Conservation (phyloP, 371 early-diverging fungal genomes). For the Saksenaea vasiformis region DNA sequence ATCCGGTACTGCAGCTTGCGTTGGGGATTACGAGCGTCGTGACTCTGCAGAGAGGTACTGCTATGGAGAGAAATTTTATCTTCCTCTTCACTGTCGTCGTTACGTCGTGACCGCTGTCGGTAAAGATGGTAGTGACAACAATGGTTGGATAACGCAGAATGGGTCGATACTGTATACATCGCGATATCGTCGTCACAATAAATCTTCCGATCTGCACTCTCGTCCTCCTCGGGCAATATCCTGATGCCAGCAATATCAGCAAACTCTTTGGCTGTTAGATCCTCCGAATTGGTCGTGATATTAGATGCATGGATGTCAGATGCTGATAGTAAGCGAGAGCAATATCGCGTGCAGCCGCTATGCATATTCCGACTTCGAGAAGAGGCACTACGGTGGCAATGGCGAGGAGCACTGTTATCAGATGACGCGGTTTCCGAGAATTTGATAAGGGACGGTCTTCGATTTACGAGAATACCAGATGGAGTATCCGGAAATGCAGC, state of each 20-base stretch:
- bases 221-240: constrained; percentile 24
- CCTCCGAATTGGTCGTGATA: constrained; percentile 28
- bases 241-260: constrained; percentile 34
- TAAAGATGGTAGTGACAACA: not conserved
- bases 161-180: not conserved
- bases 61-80: not conserved
- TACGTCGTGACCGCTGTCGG: not conserved
- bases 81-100: not conserved
- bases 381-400: not conserved
- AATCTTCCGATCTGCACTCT: constrained; percentile 1
- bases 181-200: constrained; percentile 8
- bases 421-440: constrained; percentile 5
- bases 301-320: constrained; percentile 15
- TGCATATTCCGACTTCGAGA: not conserved
- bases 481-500: not conserved
- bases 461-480: constrained; percentile 5
- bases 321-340: constrained; percentile 3
- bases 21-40: not conserved
- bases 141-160: not conserved
- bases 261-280: constrained; percentile 39
- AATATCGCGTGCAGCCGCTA: constrained; percentile 6
- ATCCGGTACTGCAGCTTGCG: constrained; percentile 10
- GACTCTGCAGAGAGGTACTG: not conserved
- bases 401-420: not conserved
- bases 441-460: constrained; percentile 1